Conservation (phyloP, 2,329 filamentous ascomycete species). For the Cytospora chrysosperma region DNA sequence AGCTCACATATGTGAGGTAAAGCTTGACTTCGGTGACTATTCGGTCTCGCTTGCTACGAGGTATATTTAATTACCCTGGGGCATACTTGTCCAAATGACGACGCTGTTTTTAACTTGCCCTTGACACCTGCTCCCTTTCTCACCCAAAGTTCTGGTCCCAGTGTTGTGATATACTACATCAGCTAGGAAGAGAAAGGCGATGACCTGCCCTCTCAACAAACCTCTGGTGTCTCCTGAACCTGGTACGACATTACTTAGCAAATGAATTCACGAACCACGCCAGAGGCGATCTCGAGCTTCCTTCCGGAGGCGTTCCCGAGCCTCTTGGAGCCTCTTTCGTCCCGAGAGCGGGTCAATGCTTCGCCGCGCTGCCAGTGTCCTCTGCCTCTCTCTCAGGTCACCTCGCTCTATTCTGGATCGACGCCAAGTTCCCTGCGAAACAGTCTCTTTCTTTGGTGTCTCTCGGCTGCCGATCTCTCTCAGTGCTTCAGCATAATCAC, state of each 20-base stretch:
- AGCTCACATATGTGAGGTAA: not conserved
- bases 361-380: not conserved
- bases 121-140: not conserved
- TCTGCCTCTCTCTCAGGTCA: not conserved
- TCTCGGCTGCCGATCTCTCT: not conserved
- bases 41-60: not conserved
- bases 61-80: too few relatives aligned
- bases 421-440: not conserved
- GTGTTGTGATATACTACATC: not conserved
- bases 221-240: not conserved
- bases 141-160: not conserved
- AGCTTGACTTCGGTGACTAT: not conserved
- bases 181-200: not conserved
- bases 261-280: not conserved
- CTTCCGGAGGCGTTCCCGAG: not conserved
- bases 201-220: not conserved
- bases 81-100: not conserved
- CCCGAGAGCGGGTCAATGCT: not conserved
- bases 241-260: not conserved
- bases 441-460: not conserved
- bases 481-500: not conserved
- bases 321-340: not conserved
- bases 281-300: not conserved
- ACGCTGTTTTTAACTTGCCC: not conserved
- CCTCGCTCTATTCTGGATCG: not conserved